Base-by-base conservation (phyloP, 2,329 filamentous ascomycete species). In the Sordariomycetes sp. region DNA sequence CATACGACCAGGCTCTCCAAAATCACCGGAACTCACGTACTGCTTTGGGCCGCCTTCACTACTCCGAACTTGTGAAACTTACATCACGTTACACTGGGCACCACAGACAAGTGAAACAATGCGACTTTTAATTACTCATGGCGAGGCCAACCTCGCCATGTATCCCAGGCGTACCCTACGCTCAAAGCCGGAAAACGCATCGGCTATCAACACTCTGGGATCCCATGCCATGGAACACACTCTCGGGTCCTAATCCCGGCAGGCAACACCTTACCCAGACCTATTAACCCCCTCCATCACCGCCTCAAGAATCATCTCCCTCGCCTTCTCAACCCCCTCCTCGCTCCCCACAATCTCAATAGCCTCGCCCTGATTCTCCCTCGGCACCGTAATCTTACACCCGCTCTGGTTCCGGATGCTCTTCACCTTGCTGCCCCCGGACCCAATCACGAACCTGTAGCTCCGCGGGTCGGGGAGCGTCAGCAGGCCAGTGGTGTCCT, bases 331-430 rank as follows among this genome's bases (percentile, higher is more conserved):
- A 42, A 95, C 83, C 13, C 89, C 90, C 17, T 90, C 87, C 66
- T 81, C 81, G 57, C 79, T 81, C 45, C 94, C 94, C 39, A 86
- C 77, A 65, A 99, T 87, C 74, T 96, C 90, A 68, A 99, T 96
- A 3, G 92, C 89, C 70, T 96, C 91, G 54, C 80, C 78, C 61
- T 74, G 76, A 70, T 95, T 87, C 65, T 89, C 86, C 62, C 89
- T 85, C 24, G 94, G 94, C 48, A 99, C 92, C 62, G 91, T 90
- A 68, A 99, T 95, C 73, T 87, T 90, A 72, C 91, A 96, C 57
- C 88, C 89, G 55, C 90, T 96, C 76, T 94, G 84, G 74, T 89
- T 90, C 64, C 94, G 85, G 68, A 99, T 96, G 50, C 83, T 76
- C 72, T 96, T 96, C 69, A 99, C 95, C 71, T 92, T 92, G 70